These are phyloP conservation scores for Penicillium fuscoglaucum DNA, from an alignment of 2,329 filamentous ascomycete genomes.

Conservation along the genomic window DNA sequence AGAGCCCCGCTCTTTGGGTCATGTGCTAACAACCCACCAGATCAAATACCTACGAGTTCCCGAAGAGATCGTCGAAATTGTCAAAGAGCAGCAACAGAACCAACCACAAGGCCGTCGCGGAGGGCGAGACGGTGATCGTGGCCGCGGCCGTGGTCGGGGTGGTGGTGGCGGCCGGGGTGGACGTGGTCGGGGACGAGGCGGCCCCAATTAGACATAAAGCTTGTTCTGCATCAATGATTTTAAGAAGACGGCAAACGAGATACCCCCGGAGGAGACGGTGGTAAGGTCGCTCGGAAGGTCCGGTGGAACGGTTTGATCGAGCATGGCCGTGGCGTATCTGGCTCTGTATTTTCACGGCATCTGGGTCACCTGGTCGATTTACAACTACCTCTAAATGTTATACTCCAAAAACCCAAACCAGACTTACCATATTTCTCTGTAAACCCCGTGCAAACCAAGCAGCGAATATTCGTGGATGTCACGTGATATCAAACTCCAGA, in stretches of 20 bases:
- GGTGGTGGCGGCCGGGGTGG: slow-evolving; percentile 36
- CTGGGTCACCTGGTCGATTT: slow-evolving; percentile 26
- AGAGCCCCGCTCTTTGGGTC: background rate
- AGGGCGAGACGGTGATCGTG: slow-evolving; percentile 37
- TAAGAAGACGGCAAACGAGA: slow-evolving; percentile 33
- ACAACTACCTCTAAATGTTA: slow-evolving; percentile 19
- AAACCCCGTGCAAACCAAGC: background rate
- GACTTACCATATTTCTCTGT: background rate
- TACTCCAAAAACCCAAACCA: slow-evolving; percentile 9
- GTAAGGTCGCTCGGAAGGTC: slow-evolving; percentile 31
- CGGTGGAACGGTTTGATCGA: slow-evolving; percentile 34
- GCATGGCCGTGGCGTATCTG: slow-evolving; percentile 45
- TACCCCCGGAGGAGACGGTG: slow-evolving; percentile 35
- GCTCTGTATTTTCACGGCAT: slow-evolving; percentile 38
- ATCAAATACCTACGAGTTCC: slow-evolving; percentile 98
- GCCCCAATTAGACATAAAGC: slow-evolving; percentile 24
- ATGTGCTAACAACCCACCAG: slow-evolving; percentile 49
- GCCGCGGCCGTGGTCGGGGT: slow-evolving; percentile 43
- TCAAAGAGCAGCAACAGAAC: slow-evolving; percentile 85
- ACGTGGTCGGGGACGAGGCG: slow-evolving; percentile 46
- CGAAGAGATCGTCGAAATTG: slow-evolving; percentile 92
- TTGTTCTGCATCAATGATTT: slow-evolving; percentile 17
- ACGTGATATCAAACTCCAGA: slow-evolving; percentile 17
- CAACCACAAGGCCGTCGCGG: slow-evolving; percentile 52
- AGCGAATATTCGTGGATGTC: background rate